phyloP scores from a whole-genome alignment of 2,329 filamentous ascomycete genomes.

The Arthrobotrys sinensis region DNA sequence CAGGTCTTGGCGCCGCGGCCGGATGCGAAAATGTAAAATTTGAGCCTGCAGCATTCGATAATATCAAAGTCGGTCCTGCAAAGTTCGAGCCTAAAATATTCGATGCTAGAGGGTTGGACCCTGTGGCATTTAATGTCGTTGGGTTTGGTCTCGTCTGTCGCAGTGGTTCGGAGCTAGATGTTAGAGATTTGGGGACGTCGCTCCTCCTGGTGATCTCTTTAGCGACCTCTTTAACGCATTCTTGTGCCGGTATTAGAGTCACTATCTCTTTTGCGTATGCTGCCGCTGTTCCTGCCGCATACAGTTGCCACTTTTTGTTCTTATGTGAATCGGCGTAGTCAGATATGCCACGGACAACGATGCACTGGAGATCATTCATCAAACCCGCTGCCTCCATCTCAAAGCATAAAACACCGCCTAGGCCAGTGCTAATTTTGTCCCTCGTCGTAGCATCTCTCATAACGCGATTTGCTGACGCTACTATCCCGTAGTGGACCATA shows the following conservation, averaged over 20 bases:
- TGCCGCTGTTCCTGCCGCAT: slow-evolving; percentile 16
- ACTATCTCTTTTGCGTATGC: slow-evolving; percentile 26
- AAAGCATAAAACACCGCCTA: slow-evolving; percentile 8
- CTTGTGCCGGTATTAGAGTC: background rate
- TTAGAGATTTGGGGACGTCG: background rate
- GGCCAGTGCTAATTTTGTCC: slow-evolving; percentile 9
- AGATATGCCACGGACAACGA: slow-evolving; percentile 31
- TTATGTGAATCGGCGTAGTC: slow-evolving; percentile 36
- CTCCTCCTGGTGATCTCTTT: background rate
- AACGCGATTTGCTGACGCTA: slow-evolving; percentile 6
- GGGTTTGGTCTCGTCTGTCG: too few relatives aligned
- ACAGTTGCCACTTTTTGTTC: slow-evolving; percentile 23
- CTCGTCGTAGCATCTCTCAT: slow-evolving; percentile 6
- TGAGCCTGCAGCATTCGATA: too few relatives aligned
- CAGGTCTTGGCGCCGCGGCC: too few relatives aligned
- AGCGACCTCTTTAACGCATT: background rate
- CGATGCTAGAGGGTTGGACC: background rate
- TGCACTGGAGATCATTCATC: background rate
- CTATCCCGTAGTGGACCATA: background rate
- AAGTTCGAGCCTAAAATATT: background rate
- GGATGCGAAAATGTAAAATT: too few relatives aligned
- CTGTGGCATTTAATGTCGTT: background rate
- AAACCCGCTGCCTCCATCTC: slow-evolving; percentile 16
- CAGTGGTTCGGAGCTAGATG: background rate
- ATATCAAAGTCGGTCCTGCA: too few relatives aligned